A percentile compares a stretch with the other conserved stretches of the same genome.
Conservation (phyloP, 148 eudicot species). For the Limonium bicolor region DNA sequence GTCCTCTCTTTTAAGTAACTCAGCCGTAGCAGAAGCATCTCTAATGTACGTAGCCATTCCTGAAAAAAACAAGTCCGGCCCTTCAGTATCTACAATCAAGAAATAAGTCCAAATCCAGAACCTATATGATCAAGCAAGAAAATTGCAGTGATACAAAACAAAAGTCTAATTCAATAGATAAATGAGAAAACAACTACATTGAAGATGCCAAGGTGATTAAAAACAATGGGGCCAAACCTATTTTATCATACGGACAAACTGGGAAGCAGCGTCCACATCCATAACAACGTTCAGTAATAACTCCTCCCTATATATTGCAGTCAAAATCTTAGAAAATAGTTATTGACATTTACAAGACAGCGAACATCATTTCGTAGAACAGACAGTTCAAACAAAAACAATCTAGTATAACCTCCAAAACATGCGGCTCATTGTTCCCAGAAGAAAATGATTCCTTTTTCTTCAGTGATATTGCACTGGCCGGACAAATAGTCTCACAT, state of each 20-base stretch:
- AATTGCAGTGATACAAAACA: not conserved
- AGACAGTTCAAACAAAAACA: no score
- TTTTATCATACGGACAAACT: constrained; percentile 79
- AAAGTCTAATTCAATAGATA: not conserved
- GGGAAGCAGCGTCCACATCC: constrained; percentile 93
- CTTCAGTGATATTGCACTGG: constrained; percentile 50
- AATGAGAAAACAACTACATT: no score
- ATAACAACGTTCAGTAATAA: constrained; percentile 75
- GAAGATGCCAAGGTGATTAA: no score
- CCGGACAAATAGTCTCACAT: constrained; percentile 82
- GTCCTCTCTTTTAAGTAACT: constrained; percentile 51
- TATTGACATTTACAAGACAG: not conserved
- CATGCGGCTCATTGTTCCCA: not conserved
- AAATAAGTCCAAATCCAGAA: no score
- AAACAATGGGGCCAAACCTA: no score
- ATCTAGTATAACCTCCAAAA: constrained; percentile 2
- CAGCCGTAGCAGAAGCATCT: constrained; percentile 54
- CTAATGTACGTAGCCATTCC: constrained; percentile 57
- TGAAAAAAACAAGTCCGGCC: no score
- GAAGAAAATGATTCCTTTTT: constrained; percentile 5
- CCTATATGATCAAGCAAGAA: constrained; percentile 5
- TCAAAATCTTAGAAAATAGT: not conserved
- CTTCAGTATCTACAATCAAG: no score
- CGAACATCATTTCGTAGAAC: no score
- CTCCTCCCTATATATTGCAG: constrained; percentile 45